Base-by-base conservation (phyloP, 2,329 filamentous ascomycete genomes). In the Fonsecaea multimorphosa region DNA sequence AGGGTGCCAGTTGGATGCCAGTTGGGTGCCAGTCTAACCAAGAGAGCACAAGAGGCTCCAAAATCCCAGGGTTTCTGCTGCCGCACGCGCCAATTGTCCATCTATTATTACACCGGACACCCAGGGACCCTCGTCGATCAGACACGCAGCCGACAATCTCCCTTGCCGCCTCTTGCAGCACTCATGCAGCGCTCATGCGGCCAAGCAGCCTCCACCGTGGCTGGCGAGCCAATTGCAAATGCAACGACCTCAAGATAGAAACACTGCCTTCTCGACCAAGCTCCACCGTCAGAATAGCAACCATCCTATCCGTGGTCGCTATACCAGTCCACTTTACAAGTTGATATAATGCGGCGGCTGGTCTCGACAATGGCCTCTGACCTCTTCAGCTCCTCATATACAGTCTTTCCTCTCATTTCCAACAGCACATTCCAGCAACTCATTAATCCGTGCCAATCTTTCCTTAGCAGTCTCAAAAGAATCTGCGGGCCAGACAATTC, bases 131-230 rank as follows among this genome's bases (percentile, higher is more conserved):
- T 52, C 24, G 58, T 65, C 59, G 56, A 60, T 56, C 53, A 46
- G 31, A 56, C 24, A 34, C 31, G 24, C 49, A 51, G 55, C 55
- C 65, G 58, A 56, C 58, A 59, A 68, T 68, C 66, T 66, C 66
- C 60, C 60, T 69, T 69, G 67, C 67, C 67, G 67, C 67, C 62
- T 67, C 67, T 61, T 65, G 67, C 58, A 49, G 31, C 64, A 54
- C 55, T 22, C 32, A 62, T 65, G 67, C 58, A 49, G 31, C 64
- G 46, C 55, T 22, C 32, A 62, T 61, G 61, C 61, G n/a, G 40
- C 51, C 29, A 49, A 44, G 54, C 24, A 61, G 51, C 58, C 55
- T 67, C 65, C 65, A 63, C 64, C 55, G 3, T 59, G 49, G 19
- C 46, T 44, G 57, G 49, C 55, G 31, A 51, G 16, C 67, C 64